Base-by-base conservation (phyloP, 371 early-diverging fungal genomes). In the Dichotomocladium elegans region DNA sequence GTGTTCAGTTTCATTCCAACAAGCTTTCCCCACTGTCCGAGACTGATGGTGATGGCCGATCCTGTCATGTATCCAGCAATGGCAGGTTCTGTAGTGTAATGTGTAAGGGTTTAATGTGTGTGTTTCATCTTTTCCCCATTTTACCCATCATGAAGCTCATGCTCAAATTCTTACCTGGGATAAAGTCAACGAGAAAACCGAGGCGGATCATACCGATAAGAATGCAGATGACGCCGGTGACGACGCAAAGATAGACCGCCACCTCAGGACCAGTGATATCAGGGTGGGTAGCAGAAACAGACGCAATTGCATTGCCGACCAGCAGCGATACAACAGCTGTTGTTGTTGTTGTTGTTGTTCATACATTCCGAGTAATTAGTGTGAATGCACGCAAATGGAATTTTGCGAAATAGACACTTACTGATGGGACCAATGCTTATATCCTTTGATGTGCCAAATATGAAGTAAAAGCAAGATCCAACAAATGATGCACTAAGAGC, bases 121-220 rank as follows among this genome's bases (percentile, higher is more conserved):
- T n/a, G n/a, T n/a, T n/a, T n/a, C n/a, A n/a, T n/a, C n/a, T n/a
- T n/a, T n/a, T n/a, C n/a, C n/a, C n/a, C n/a, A n/a, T n/a, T n/a
- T n/a, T n/a, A n/a, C n/a, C n/a, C 19, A 37, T 27, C 9, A 30
- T 29, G 5, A 27, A 15, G 27, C 17, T 15, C 21, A 17, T 29
- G 11, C 19, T 15, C 29, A 14, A 37, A 31, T 5, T 24, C 33
- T 40, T 44, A 60, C 57, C 57, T 35, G 62, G 85, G 41, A 93
- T 88, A 59, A 93, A 90, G 60, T 93, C 92, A 22, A 91, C 83
- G 12, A 93, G 55, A 35, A 89, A 74, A 7, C 92, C 92, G 5
- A 92, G 64, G 7, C 87, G 79, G 17, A 90, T 54, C 24, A 88
- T 55, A 2, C 92, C 89, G 25, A 93, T 60, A 5, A 68, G 60